These are phyloP conservation scores for Dictyostelium intermedium DNA, from an alignment of 78 protist species.

Conservation along the genomic window DNA sequence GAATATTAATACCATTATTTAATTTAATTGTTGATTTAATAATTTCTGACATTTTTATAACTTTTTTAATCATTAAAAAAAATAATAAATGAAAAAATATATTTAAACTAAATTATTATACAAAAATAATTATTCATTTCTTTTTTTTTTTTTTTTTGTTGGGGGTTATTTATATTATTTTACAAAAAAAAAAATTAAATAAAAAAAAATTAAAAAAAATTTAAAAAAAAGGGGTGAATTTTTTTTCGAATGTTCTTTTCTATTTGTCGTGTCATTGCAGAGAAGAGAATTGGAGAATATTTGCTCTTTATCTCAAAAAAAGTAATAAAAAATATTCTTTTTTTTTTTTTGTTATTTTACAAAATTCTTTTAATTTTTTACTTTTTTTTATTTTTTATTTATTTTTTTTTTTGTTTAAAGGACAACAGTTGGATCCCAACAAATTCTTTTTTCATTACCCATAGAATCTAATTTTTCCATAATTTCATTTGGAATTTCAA, in stretches of 20 bases:
- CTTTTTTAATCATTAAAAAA: not conserved
- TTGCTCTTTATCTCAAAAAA: no score
- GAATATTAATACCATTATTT: conserved; percentile 57
- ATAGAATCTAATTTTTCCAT: conserved; percentile 25
- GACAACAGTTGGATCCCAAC: conserved; percentile 53
- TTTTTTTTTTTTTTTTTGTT: not conserved
- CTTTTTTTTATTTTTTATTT: not conserved
- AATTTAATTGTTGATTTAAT: conserved; percentile 31
- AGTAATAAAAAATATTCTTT: not conserved
- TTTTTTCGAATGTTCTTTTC: not conserved
- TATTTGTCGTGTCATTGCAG: not conserved
- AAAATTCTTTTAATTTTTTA: not conserved
- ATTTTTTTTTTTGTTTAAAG: not conserved
- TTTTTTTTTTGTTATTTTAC: not conserved
- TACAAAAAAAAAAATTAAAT: not conserved
- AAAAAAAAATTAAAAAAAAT: not conserved
- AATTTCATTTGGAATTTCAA: conserved; percentile 3
- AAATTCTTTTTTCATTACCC: conserved; percentile 5
- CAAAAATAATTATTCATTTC: not conserved
- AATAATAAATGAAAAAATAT: not conserved
- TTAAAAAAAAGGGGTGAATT: not conserved
- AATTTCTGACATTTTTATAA: not conserved
- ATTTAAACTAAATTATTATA: not conserved
- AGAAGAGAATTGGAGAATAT: not conserved
- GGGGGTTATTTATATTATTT: not conserved